A percentile compares a stretch with the other conserved stretches of the same genome.
Evolutionary conservation across 768 basidiomycete species (phyloP).

Genomic region (Rhizopogon vesiculosus): DNA sequence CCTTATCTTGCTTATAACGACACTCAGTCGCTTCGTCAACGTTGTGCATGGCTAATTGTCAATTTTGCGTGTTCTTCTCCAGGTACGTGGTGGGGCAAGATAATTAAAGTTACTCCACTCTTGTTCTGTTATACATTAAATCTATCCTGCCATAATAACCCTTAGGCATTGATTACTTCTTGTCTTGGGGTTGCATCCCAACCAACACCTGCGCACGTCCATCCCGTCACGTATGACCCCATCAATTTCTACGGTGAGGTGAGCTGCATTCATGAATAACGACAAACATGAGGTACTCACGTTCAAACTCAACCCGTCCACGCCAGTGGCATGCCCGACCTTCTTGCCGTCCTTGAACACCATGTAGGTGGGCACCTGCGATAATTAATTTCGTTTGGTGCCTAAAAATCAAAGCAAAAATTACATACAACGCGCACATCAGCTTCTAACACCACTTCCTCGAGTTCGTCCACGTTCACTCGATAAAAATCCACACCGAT

Average conservation of each 20-base stretch:
- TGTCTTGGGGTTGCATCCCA: background rate
- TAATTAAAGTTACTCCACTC: too few relatives aligned
- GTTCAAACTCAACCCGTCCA: slow-evolving; percentile 20
- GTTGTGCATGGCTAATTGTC: too few relatives aligned
- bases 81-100: too few relatives aligned
- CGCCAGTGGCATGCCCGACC: slow-evolving; percentile 19
- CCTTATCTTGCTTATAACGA: too few relatives aligned
- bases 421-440: slow-evolving; percentile 55
- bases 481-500: slow-evolving; percentile 58
- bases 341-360: slow-evolving; percentile 26
- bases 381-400: background rate
- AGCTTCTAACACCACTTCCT: slow-evolving; percentile 50
- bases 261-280: background rate
- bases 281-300: slow-evolving; percentile 14
- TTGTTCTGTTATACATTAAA: background rate
- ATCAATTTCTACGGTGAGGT: slow-evolving; percentile 14
- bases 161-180: background rate
- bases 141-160: background rate
- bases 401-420: background rate
- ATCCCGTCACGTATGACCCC: slow-evolving; percentile 12
- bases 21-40: too few relatives aligned
- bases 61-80: too few relatives aligned
- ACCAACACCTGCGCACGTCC: background rate
- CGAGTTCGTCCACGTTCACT: slow-evolving; percentile 63
- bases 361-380: slow-evolving; percentile 22